These are phyloP conservation scores for Trifolium pratense DNA, from an alignment of 306 rosid genomes.

Conservation along the genomic window DNA sequence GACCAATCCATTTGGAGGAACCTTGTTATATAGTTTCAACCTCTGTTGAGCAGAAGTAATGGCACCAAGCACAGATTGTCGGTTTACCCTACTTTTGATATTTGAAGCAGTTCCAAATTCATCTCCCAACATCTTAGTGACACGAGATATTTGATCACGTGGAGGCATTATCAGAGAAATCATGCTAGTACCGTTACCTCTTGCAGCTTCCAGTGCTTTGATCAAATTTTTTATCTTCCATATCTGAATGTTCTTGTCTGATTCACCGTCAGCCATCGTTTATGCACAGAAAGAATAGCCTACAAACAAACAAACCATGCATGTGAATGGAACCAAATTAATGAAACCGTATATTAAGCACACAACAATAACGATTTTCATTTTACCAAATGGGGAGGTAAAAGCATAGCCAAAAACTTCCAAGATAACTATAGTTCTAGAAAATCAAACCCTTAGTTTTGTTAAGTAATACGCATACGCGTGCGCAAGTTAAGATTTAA, in stretches of 20 bases:
- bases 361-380: not conserved
- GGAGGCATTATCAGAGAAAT: conserved; percentile 96
- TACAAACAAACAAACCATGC: conserved; percentile 35
- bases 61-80: conserved; percentile 87
- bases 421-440: not conserved
- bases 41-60: conserved; percentile 92
- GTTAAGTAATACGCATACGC: not conserved
- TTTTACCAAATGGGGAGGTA: conserved; percentile 4
- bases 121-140: conserved; percentile 94
- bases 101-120: conserved; percentile 96
- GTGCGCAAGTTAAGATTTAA: not conserved
- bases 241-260: conserved; percentile 91
- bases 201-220: conserved; percentile 83
- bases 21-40: conserved; percentile 83
- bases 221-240: conserved; percentile 95
- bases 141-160: conserved; percentile 86
- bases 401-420: not conserved
- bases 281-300: conserved; percentile 20
- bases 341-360: conserved; percentile 1
- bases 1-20: conserved; percentile 90
- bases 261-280: conserved; percentile 75
- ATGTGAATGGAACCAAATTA: conserved; percentile 22
- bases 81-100: conserved; percentile 88
- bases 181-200: conserved; percentile 97
- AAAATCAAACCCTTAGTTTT: not conserved